Base-by-base conservation (phyloP, 192 early-diverging fungal genomes). In the Geranomyces variabilis region DNA sequence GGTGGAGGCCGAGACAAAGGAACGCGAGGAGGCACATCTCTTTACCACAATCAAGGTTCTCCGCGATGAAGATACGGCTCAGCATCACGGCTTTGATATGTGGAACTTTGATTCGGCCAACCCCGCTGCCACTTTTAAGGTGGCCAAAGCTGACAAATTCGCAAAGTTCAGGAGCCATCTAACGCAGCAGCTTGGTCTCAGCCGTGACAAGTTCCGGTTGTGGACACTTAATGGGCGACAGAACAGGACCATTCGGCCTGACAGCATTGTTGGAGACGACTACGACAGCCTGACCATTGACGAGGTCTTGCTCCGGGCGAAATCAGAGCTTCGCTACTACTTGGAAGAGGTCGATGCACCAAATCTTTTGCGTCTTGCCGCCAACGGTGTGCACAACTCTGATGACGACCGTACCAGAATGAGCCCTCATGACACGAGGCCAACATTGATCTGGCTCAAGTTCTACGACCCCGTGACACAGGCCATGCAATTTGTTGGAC, bases 171-270 rank as follows among this genome's bases (percentile, higher is more conserved):
- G 73, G 77, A 62, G 79, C 28, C 67, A 71, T 2, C 73, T 93
- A 14, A 84, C 83, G 14, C 55, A 76, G 33, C 61, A 69, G 30
- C 74, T 87, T 51, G 76, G 79, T 33, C 51, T 87, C 13, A 65
- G 82, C 0, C 69, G 77, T 1, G 84, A 82, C 14, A 76, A 83
- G 43, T 82, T 96, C 57, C 86, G 94, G 9, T 71, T 97, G 55
- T 99, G 97, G 97, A 82, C 83, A 0, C 80, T 97, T 69, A 89
- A 93, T 17, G 90, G 90, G 21, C 89, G 97, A 5, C 89, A 95
- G 75, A 99, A 99, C 82, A 90, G 90, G 76, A 98, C 97, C 3
- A 71, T 93, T 24, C 87, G 97, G 44, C 91, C 91, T 10, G 95
- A 97, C 69, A 84, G 91, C 58, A 72, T 81, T 15, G 79, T 82